Base-by-base conservation (phyloP, 1,284 basidiomycete species). In the Tilletiopsis washingtonensis region DNA sequence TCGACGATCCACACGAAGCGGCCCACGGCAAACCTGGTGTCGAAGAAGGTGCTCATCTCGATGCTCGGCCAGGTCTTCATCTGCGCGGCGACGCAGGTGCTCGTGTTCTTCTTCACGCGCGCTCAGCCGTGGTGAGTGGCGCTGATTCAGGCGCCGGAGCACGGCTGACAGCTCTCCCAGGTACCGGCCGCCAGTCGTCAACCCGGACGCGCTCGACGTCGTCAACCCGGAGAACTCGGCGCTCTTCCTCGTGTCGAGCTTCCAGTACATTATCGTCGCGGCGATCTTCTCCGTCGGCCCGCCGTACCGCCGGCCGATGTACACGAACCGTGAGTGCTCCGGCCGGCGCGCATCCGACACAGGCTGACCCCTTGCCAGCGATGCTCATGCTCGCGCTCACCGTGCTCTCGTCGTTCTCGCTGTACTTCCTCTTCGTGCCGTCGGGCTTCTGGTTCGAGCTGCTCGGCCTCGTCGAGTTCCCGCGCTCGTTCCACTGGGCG, bases 201-300 rank as follows among this genome's bases (percentile, higher is more conserved):
- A 82, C 51, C 82, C 81, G 45, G 81, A 86, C 71, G 82, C 90
- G 67, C 79, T 98, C 48, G 82, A 91, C 61, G 85, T 88, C n/a
- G 81, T 78, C 47, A 98, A 94, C 73, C 91, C 82, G 61, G 94
- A 98, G 74, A 98, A 99, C 74, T 85, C 93, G 6, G 82, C 82
- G 6, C 75, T 99, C 49, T 99, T 98, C 77, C 76, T 97, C 61
- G 80, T 97, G 15, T 96, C 91, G 3, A 93, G 88, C 57, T 98
- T 97, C 82, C 94, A 98, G 76, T 99, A 99, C 75, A 88, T 98
- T 61, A 79, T 97, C 37, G 88, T 96, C 6, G 93, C 91, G 11
- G 91, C 85, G 0, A 88, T 97, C 0, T 99, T 98, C 77, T 91
- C 87, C 72, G 96, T 97, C 59, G 94, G 94, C 0, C 91, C 91